Evolutionary conservation across 2,329 filamentous ascomycete genomes (phyloP), one percentile per base, ranked within the genome.

Genomic region (Gremmenia infestans): DNA sequence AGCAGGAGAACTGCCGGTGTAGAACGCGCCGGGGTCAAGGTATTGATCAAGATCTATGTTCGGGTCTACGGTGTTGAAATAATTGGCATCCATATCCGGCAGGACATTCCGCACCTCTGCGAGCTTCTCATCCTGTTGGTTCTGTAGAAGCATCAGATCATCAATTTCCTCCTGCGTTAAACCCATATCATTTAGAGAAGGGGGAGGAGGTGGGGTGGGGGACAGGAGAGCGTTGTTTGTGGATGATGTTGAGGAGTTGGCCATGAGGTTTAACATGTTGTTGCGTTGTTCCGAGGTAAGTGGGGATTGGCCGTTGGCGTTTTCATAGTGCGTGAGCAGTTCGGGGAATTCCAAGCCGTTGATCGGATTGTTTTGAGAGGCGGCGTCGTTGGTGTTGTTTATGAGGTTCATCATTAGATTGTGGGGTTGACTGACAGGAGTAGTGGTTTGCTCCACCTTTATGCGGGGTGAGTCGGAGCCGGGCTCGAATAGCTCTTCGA

Each of bases 111-210:
- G 85, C 9, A 97, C 77, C 56, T 89, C 84, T 59, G 89, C 83
- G 1, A 97, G 87, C 49, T 88, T 87, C 48, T 80, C 80, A 58
- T 88, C 85, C 66, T 96, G 91, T 57, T 93, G 85, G 23, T 83
- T 82, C 68, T 95, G 89, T 65, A 96, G 77, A 45, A 86, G 86
- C 60, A 89, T 83, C 2, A 97, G 78, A 32, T 88, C 81, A 51
- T 94, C 89, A 28, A 97, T 81, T 60, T 96, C 88, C 14, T 86
- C 78, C 59, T 87, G 81, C 4, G 87, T 92, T 58, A 81, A 81
- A 47, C 79, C 81, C 59, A 94, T 81, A 40, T 85, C 79, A 50
- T 81, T 78, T 19, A 90, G 74, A 14, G 70, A 70, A 0, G 81
- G 80, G 1, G 79, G 77, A 3, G 73, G 72, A 14, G 70, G 67